Conservation (phyloP, 2,329 filamentous ascomycete species). For the Cytospora chrysosperma region DNA sequence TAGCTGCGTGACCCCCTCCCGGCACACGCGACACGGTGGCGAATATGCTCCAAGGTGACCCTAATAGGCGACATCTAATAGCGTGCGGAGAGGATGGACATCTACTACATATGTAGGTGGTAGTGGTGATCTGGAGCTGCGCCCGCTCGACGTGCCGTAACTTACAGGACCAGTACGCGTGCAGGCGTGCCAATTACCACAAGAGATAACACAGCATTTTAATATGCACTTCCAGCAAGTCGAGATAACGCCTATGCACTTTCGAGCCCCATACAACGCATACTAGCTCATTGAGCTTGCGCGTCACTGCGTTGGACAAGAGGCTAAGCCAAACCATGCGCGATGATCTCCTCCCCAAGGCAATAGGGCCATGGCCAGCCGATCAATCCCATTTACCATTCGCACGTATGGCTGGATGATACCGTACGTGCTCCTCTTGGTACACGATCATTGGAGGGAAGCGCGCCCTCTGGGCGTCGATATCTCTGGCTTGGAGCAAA, state of each 20-base stretch:
- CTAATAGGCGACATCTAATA: background rate
- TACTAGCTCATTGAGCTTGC: background rate
- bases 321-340: background rate
- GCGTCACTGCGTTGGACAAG: background rate
- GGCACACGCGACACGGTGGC: background rate
- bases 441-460: background rate
- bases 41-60: background rate
- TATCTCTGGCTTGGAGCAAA: background rate
- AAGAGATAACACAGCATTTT: background rate
- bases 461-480: background rate
- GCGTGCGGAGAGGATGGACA: background rate
- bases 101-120: background rate
- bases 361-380: too few relatives aligned
- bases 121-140: background rate
- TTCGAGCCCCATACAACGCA: background rate
- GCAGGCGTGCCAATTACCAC: background rate
- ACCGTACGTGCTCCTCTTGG: background rate
- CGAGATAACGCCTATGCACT: background rate
- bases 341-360: too few relatives aligned
- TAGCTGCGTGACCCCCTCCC: background rate
- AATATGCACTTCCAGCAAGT: background rate
- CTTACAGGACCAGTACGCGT: background rate
- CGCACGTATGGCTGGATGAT: background rate
- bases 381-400: background rate
- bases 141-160: background rate